phyloP scores from a whole-genome alignment of 257 asterid genomes.

The Asclepias syriaca region DNA sequence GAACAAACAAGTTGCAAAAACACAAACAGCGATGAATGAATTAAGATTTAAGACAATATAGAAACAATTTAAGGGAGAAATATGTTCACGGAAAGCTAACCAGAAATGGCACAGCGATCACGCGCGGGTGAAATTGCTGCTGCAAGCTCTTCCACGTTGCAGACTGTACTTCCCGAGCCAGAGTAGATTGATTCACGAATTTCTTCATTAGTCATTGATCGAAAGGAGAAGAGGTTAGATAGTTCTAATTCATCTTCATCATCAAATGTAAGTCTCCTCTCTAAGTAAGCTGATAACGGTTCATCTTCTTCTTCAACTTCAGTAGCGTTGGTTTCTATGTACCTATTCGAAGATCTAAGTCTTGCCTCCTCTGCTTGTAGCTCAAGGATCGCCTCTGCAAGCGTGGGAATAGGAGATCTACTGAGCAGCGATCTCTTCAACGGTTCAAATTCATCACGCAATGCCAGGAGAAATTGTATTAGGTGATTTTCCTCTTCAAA shows the following conservation, averaged over 20 bases:
- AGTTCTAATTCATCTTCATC: too few species aligned
- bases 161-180: too few species aligned
- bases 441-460: slow-evolving; percentile 8
- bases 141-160: too few species aligned
- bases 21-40: too few species aligned
- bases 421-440: not conserved
- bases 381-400: not conserved
- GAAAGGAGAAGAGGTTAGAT: not conserved
- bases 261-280: too few species aligned
- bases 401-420: not conserved
- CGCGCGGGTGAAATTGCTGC: too few species aligned
- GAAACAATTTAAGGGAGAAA: too few species aligned
- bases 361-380: not conserved
- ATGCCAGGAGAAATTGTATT: slow-evolving; percentile 2
- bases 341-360: not conserved
- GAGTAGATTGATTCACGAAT: too few species aligned
- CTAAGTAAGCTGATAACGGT: not conserved
- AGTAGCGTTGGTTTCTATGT: not conserved
- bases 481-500: not conserved
- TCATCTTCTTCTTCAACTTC: not conserved
- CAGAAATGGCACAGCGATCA: not conserved
- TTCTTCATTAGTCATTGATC: not conserved
- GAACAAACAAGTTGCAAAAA: too few species aligned
- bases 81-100: slow-evolving; percentile 1
- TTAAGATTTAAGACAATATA: too few species aligned